Conservation (phyloP, 2,329 filamentous ascomycete genomes). For the Fusarium temperatum region DNA sequence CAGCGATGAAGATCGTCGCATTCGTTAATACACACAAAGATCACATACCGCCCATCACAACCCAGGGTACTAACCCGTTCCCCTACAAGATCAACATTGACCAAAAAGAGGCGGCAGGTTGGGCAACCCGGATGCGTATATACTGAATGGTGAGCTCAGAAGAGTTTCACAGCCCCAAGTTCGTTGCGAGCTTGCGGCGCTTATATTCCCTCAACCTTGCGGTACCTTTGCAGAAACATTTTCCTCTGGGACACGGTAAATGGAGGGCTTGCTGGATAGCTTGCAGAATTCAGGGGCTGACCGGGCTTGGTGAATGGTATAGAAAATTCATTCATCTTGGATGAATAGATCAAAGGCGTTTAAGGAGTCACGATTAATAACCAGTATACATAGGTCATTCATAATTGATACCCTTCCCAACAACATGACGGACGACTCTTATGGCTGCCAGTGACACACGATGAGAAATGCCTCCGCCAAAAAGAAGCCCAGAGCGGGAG, state of each 20-base stretch:
- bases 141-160: constrained; percentile 56
- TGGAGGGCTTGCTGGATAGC: not conserved
- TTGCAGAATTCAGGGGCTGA: not conserved
- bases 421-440: not conserved
- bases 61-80: constrained; percentile 92
- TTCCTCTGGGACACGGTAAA: not conserved
- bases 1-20: constrained; percentile 88
- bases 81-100: constrained; percentile 93
- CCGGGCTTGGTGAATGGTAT: not conserved
- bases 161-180: not conserved
- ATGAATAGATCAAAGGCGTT: constrained; percentile 30
- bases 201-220: not conserved
- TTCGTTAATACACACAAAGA: constrained; percentile 90
- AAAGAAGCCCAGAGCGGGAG: not conserved
- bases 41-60: constrained; percentile 97
- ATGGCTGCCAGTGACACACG: not conserved
- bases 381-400: constrained; percentile 12
- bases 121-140: constrained; percentile 82
- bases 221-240: not conserved
- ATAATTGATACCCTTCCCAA: constrained; percentile 39
- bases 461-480: not conserved
- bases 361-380: constrained; percentile 12
- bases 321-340: not conserved
- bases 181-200: not conserved
- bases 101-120: constrained; percentile 76